phyloP scores from a whole-genome alignment of 192 early-diverging fungal genomes.

The Coemansia umbellata region DNA sequence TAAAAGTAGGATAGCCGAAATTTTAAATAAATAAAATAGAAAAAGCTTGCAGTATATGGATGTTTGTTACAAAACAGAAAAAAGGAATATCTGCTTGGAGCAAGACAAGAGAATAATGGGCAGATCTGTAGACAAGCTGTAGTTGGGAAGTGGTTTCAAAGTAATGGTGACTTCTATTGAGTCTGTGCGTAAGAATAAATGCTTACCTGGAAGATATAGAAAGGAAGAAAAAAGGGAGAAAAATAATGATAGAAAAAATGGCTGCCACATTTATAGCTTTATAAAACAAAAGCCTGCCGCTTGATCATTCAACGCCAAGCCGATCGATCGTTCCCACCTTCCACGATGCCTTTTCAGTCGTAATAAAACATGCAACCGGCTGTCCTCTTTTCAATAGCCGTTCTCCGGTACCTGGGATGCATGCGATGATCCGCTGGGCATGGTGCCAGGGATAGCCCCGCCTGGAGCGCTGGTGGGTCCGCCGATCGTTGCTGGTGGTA shows the following conservation, averaged over 20 bases:
- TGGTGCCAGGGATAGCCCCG: constrained; percentile 4
- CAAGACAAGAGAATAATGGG: no score
- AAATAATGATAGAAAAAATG: neutral
- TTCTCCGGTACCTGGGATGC: constrained; percentile 22
- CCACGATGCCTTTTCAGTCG: neutral
- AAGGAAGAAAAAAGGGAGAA: neutral
- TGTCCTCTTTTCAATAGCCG: constrained; percentile 12
- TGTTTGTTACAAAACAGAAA: neutral
- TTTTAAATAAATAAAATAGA: no score
- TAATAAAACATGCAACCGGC: neutral
- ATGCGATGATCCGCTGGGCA: constrained; percentile 6
- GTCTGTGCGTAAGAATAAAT: neutral
- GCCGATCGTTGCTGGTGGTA: constrained; percentile 16
- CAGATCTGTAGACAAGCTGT: no score
- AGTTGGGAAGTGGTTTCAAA: no score
- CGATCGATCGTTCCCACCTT: no score
- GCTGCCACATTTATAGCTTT: neutral
- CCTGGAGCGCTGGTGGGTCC: neutral
- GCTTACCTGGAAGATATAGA: neutral
- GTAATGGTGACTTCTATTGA: no score
- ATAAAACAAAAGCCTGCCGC: no score
- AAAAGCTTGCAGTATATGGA: no score
- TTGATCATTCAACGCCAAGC: no score
- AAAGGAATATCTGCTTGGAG: no score
- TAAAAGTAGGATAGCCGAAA: no score